Evolutionary conservation across 345 rosid species (phyloP).

Genomic region (Populus davidiana): DNA sequence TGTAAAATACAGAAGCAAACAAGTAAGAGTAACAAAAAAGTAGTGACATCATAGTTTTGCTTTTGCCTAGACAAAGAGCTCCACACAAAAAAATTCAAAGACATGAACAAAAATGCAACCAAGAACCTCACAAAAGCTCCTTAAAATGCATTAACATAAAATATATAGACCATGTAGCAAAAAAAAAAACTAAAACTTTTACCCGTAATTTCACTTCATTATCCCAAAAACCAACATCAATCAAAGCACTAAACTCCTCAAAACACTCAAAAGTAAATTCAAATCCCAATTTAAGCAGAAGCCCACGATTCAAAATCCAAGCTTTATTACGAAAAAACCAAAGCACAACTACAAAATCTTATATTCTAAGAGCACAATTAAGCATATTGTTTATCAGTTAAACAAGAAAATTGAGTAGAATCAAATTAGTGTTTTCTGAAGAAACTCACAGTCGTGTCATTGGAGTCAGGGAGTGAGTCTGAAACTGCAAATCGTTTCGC

Average conservation of each 20-base stretch:
- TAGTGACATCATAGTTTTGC: not conserved
- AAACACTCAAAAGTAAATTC: not conserved
- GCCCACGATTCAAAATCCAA: not conserved
- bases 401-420: not conserved
- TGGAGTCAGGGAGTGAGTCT: constrained; percentile 44
- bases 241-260: not conserved
- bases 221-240: not conserved
- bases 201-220: not conserved
- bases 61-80: not conserved
- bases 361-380: not conserved
- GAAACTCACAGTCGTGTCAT: constrained; percentile 61
- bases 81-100: not conserved
- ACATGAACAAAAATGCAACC: not conserved
- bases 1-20: not conserved
- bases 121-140: not conserved
- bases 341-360: not conserved
- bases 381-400: not conserved
- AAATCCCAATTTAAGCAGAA: not conserved
- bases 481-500: constrained; percentile 60
- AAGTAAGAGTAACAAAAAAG: not conserved
- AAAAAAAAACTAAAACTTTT: not conserved
- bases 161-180: not conserved
- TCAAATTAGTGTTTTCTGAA: constrained; percentile 24
- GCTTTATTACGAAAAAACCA: not conserved
- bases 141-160: not conserved